Conservation (phyloP, 2,329 filamentous ascomycete genomes). For the Aspergillus quadricinctus region DNA sequence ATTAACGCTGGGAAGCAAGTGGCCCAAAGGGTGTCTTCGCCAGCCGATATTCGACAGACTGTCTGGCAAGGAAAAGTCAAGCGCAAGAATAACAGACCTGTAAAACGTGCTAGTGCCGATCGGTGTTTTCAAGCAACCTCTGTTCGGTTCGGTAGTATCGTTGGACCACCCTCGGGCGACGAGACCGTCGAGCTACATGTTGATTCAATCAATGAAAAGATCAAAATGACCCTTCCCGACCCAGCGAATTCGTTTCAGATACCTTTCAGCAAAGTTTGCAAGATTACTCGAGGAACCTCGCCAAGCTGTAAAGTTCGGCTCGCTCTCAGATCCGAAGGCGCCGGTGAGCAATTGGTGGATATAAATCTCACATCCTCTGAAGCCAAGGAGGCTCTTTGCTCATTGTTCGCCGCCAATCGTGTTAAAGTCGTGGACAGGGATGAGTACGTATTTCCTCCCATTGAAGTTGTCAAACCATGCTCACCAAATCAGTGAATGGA, state of each 20-base stretch:
- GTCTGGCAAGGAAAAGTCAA: conserved; percentile 12
- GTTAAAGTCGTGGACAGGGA: conserved; percentile 16
- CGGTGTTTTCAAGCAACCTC: conserved; percentile 15
- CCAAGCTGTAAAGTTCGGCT: conserved; percentile 28
- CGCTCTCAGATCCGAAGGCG: conserved; percentile 16
- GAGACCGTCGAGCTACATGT: conserved; percentile 12
- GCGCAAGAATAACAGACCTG: conserved; percentile 3
- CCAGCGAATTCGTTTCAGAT: conserved; percentile 4
- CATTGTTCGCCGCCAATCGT: conserved; percentile 7
- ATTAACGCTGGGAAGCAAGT: conserved; percentile 1
- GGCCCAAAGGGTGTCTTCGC: conserved; percentile 18
- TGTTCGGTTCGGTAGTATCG: conserved; percentile 19
- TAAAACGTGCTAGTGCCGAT: background rate
- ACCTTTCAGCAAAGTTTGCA: conserved; percentile 18
- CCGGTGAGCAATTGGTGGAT: conserved; percentile 17
- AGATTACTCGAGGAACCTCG: conserved; percentile 15
- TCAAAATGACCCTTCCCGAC: conserved; percentile 5
- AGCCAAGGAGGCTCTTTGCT: conserved; percentile 19
- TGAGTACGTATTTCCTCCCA: conserved; percentile 18
- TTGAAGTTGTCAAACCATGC: conserved; percentile 5
- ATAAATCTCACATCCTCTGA: conserved; percentile 24
- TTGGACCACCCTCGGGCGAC: conserved; percentile 4
- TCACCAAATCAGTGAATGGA: conserved; percentile 23
- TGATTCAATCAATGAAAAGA: conserved; percentile 5
- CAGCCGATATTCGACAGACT: conserved; percentile 31